Evolutionary conservation across 2,329 filamentous ascomycete species (phyloP), one percentile per base, ranked within the genome.

Genomic region (Apiospora aurea): DNA sequence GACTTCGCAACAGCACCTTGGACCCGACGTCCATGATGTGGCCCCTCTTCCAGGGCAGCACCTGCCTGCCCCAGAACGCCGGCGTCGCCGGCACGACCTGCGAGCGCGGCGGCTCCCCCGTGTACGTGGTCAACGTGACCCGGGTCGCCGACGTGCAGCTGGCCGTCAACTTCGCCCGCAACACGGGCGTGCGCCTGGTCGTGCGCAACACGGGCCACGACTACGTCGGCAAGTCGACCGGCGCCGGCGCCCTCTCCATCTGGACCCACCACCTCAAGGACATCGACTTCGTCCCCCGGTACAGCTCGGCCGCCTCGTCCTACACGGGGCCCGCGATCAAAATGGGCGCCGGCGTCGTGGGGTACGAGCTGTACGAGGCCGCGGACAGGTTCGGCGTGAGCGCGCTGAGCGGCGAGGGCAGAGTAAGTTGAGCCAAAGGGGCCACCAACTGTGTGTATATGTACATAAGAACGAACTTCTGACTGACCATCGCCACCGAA

Each of bases 331-430:
- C 84, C 1, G 88, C 87, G 0, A 83, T 90, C 74, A 90, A 87
- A 77, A 80, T 89, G 24, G 88, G 87, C 2, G 83, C 87, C 13
- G 89, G 88, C 70, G 84, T 90, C 8, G 82, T 87, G 72, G 86
- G 84, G 1, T 81, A 80, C 47, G 87, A 90, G 73, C 78, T 88
- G 1, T 90, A 90, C 75, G 83, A 83, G 43, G 84, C 83, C 51
- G 87, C 87, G 1, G 76, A 85, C n/a, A 79, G 82, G 41, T 78
- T 83, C 41, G 85, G 85, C 1, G 81, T 86, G 69, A 82, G 81
- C 0, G 83, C 89, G 1, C 84, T 90, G 2, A 86, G 85, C 29
- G 89, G 88, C 5, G 86, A 87, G 24, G 87, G 87, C 72, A 74
- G 68, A 41, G 68, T 69, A 21, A 73, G 78, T 77, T 71, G 72